Base-by-base conservation (phyloP, 495 filamentous ascomycete genomes). In the Lophiostoma macrostomum region DNA sequence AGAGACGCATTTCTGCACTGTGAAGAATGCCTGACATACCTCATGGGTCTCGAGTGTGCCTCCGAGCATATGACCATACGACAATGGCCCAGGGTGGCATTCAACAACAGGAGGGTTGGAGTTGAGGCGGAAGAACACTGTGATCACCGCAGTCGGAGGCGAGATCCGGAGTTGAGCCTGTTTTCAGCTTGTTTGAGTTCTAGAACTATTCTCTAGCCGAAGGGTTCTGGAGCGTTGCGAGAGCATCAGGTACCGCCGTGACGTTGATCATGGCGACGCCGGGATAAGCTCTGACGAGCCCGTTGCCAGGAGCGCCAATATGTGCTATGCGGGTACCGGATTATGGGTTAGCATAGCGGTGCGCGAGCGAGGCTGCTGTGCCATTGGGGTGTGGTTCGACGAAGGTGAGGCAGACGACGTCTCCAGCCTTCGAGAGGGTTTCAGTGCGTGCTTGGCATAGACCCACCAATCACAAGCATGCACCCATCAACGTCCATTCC, bases 371-470 rank as follows among this genome's bases (percentile, higher is more conserved):
- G 47, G 34, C 4, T 28, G 10, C n/a, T 29, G 30, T 35, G 40
- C 31, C 40, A 54, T 53, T 53, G 49, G 42, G 39, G 32, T 16
- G 18, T 48, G 12, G 43, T 8, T 36, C 29, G 45, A 35, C 24
- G 18, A 24, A 25, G 23, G 23, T 44, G 54, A 57, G 18, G 38
- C 54, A 57, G 55, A 32, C 18, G 32, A n/a, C 41, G 55, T 58
- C 47, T 58, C 55, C 35, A 45, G 24, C 23, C 19, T 58, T 58
- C 55, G 55, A 48, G 32, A 45, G n/a, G 12, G 55, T 52, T 39
- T 52, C 45, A 58, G 32, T 11, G 4, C 27, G 12, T 16, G 5
- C 27, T 52, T 14, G 47, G 30, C 48, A 8, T 0, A 1, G 19
- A 28, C 20, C 47, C 23, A 42, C 55, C 55, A 58, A 58, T 58